A percentile compares a stretch with the other conserved stretches of the same genome.
phyloP scores from a whole-genome alignment of 495 filamentous ascomycete genomes.

The Aspergillus bridgeri region DNA sequence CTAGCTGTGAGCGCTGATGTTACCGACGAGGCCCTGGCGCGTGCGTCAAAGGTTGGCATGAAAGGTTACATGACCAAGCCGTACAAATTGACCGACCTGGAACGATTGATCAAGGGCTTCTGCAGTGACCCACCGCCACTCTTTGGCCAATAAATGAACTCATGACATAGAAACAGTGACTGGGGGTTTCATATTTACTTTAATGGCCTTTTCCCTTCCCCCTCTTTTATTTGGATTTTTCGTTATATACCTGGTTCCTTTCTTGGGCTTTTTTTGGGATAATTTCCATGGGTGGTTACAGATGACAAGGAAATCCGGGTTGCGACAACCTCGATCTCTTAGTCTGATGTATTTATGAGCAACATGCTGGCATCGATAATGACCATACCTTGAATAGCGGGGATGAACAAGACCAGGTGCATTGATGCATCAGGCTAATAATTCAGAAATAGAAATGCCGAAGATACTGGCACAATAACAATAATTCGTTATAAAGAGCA shows the following conservation, averaged over 20 bases:
- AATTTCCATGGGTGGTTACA: not conserved
- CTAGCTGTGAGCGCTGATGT: conserved; percentile 78
- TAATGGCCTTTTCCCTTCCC: conserved; percentile 6
- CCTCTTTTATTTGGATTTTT: conserved; percentile 6
- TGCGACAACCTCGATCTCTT: not conserved
- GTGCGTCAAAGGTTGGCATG: conserved; percentile 67
- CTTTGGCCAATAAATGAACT: conserved; percentile 17
- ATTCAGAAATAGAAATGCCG: not conserved
- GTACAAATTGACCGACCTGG: conserved; percentile 68
- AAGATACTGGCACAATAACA: not conserved
- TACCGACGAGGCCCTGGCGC: conserved; percentile 61
- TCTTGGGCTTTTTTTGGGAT: not conserved
- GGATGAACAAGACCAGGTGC: not conserved
- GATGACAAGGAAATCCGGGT: not conserved
- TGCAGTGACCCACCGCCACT: conserved; percentile 33
- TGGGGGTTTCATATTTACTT: not conserved
- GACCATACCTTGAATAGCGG: conserved; percentile 3
- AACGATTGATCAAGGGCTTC: conserved; percentile 63
- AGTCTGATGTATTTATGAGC: conserved; percentile 7
- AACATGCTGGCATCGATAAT: conserved; percentile 8
- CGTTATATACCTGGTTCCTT: conserved; percentile 4
- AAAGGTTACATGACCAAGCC: conserved; percentile 78
- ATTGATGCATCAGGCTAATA: not conserved
- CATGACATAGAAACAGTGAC: conserved; percentile 15
- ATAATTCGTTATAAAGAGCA: not conserved